Conservation (phyloP, 2,329 filamentous ascomycete species). For the Paecilomyces variotii region DNA sequence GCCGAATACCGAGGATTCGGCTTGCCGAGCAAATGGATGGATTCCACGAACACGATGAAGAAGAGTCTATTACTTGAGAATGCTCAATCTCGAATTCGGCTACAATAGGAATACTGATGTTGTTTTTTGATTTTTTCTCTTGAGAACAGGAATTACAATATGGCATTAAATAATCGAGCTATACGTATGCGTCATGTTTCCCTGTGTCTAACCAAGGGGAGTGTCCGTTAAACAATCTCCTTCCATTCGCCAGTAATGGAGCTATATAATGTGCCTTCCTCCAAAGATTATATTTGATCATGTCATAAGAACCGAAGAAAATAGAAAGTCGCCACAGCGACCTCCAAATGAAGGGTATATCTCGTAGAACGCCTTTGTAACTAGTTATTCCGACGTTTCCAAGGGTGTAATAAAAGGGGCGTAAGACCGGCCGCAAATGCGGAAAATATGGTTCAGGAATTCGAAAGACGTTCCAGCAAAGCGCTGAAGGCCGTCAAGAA, state of each 20-base stretch:
- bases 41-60: no score
- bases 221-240: neutral
- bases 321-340: conserved; percentile 1
- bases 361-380: conserved; percentile 26
- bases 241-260: neutral
- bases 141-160: neutral
- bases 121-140: neutral
- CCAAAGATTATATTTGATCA: conserved; percentile 2
- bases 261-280: conserved; percentile 1
- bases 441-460: neutral
- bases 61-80: no score
- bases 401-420: neutral
- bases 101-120: neutral
- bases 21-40: neutral
- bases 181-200: neutral
- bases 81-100: neutral
- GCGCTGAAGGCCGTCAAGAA: neutral
- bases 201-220: neutral
- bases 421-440: neutral
- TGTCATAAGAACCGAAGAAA: conserved; percentile 14
- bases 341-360: conserved; percentile 30
- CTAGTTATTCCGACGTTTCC: neutral
- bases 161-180: neutral
- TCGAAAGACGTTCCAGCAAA: neutral
- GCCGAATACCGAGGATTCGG: neutral